Base-by-base conservation (phyloP, 2,329 filamentous ascomycete species). In the Penicillium griseofulvum region DNA sequence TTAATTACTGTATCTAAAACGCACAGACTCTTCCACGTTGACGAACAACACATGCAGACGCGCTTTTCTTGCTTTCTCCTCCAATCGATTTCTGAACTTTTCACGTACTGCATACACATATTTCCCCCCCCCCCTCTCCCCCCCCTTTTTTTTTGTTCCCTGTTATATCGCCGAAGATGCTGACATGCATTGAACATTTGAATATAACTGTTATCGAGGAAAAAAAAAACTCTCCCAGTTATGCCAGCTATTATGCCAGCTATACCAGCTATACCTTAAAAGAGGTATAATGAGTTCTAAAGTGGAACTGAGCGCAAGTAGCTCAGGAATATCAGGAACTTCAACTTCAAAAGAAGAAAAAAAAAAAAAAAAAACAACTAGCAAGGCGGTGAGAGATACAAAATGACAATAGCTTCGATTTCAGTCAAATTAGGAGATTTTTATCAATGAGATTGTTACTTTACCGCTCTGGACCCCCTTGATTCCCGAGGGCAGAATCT, bases 61-160 rank as follows among this genome's bases (percentile, higher is more conserved):
- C 44, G 44, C 44, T 49, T 53, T 49, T 31, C 46, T 48, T 49
- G 37, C 31, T 33, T 49, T 24, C 36, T 41, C 29, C 56, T 38
- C 61, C 61, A 61, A 63, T 64, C 58, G 43, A 55, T 64, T 49
- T 55, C 36, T 4, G 8, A 24, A 16, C 26, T 44, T 44, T 45
- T 45, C 17, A 33, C n/a, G 3, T 16, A 6, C 31, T 34, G 14
- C 31, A 34, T 16, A 22, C 22, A 22, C 22, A 22, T 22, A 3
- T 22, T 4, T 4, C 22, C 22, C 22, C 22, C 26, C 26, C n/a
- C n/a, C n/a, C n/a, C n/a, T n/a, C n/a, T n/a, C n/a, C 9, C 9
- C 14, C 31, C 31, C 31, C 31, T 16, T 33, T 33, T 33, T 33
- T 16, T 34, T 16, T 16, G 12, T 4, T 4, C 16, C 24, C 3